phyloP scores from a whole-genome alignment of 169 alveolate genomes.

The Perkinsus olseni region DNA sequence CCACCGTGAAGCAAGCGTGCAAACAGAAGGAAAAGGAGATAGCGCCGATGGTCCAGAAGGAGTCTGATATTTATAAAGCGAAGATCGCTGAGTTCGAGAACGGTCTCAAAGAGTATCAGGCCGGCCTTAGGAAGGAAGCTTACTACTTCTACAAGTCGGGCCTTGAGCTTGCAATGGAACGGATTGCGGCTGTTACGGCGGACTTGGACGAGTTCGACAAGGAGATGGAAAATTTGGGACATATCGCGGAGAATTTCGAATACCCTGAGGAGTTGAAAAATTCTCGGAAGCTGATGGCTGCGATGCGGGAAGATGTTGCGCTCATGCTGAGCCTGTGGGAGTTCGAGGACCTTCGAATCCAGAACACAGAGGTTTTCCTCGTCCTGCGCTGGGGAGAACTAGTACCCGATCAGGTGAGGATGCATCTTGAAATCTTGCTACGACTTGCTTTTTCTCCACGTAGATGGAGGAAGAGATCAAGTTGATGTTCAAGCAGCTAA shows the following conservation, averaged over 20 bases:
- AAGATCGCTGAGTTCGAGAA: slow-evolving; percentile 74
- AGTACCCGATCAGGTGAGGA: slow-evolving; percentile 32
- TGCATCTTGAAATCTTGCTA: neutral
- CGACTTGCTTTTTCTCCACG: neutral
- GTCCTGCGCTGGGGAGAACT: slow-evolving; percentile 66
- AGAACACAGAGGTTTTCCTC: slow-evolving; percentile 55
- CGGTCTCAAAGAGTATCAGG: slow-evolving; percentile 64
- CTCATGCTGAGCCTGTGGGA: slow-evolving; percentile 73
- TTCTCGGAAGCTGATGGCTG: slow-evolving; percentile 61
- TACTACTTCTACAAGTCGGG: slow-evolving; percentile 79
- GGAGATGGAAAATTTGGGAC: slow-evolving; percentile 52
- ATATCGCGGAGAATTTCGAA: slow-evolving; percentile 70
- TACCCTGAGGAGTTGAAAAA: slow-evolving; percentile 75
- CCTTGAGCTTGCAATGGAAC: slow-evolving; percentile 59
- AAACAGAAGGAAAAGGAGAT: slow-evolving; percentile 67
- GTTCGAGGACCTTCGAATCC: slow-evolving; percentile 57
- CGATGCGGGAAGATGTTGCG: slow-evolving; percentile 60
- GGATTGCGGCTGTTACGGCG: slow-evolving; percentile 51
- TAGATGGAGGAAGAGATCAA: slow-evolving; percentile 82
- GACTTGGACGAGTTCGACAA: slow-evolving; percentile 50
- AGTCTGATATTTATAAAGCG: slow-evolving; percentile 61
- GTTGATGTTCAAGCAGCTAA: slow-evolving; percentile 52
- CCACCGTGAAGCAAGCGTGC: slow-evolving; percentile 51
- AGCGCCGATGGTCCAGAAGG: slow-evolving; percentile 65
- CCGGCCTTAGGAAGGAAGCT: slow-evolving; percentile 67